Evolutionary conservation across 2,329 filamentous ascomycete genomes (phyloP).

Genomic region (Aspergillus tubingensis): DNA sequence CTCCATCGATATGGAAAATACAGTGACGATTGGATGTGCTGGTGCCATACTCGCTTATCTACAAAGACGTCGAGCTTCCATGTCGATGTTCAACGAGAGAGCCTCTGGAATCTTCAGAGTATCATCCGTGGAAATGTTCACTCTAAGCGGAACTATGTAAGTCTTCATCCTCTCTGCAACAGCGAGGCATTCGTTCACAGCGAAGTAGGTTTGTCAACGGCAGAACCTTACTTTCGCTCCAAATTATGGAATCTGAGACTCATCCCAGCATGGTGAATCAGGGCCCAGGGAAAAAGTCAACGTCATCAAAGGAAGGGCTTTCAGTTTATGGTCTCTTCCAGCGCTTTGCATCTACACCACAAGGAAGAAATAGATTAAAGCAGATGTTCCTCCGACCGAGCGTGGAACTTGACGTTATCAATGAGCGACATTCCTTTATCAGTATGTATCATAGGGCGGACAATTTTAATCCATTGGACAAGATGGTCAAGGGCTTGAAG

Average conservation of each 20-base stretch:
- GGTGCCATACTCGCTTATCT: conserved; percentile 84
- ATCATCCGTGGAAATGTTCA: conserved; percentile 71
- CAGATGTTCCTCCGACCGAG: conserved; percentile 80
- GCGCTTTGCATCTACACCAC: conserved; percentile 71
- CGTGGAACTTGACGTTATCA: conserved; percentile 66
- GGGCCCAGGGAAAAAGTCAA: conserved; percentile 62
- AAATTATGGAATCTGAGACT: conserved; percentile 79
- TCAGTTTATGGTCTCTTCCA: conserved; percentile 85
- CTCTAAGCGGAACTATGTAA: conserved; percentile 63
- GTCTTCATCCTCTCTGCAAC: conserved; percentile 16
- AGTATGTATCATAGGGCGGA: conserved; percentile 66
- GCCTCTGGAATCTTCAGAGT: conserved; percentile 62
- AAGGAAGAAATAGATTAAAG: conserved; percentile 74
- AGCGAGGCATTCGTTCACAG: conserved; percentile 3
- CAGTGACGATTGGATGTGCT: conserved; percentile 75
- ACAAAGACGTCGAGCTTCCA: conserved; percentile 65
- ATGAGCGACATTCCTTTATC: conserved; percentile 71
- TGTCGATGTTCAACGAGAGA: conserved; percentile 63
- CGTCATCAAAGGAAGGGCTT: conserved; percentile 73
- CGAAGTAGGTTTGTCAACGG: conserved; percentile 72
- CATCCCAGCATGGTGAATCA: conserved; percentile 81
- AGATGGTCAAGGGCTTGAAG: conserved; percentile 63
- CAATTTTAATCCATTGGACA: conserved; percentile 60
- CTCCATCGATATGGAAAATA: conserved; percentile 72
- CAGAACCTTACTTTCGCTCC: conserved; percentile 78